phyloP scores from a whole-genome alignment of 331 rosid genomes.

The Pyrus hybrid region DNA sequence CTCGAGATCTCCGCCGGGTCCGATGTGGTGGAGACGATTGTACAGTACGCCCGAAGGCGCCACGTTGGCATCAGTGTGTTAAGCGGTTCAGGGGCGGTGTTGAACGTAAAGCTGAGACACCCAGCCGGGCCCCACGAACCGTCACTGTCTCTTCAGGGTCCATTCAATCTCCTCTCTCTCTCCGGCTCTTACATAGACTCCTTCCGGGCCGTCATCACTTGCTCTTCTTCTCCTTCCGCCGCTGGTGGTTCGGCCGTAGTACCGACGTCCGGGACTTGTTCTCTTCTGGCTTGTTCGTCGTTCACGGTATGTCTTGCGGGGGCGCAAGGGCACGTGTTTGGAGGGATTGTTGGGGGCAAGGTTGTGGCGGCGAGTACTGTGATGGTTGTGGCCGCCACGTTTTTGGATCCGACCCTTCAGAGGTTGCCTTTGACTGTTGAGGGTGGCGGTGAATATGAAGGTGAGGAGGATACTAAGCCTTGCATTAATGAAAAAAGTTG shows the following conservation, averaged over 20 bases:
- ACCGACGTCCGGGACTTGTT: neutral
- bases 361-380: conserved; percentile 33
- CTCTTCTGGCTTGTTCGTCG: neutral
- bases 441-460: neutral
- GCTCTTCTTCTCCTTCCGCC: neutral
- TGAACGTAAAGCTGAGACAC: conserved; percentile 24
- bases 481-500: neutral
- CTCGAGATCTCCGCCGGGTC: conserved; percentile 39
- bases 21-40: conserved; percentile 38
- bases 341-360: conserved; percentile 49
- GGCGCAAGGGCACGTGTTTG: conserved; percentile 33
- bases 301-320: conserved; percentile 39
- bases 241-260: neutral
- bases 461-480: neutral
- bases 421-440: conserved; percentile 10
- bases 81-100: conserved; percentile 37
- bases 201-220: neutral
- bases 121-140: conserved; percentile 15
- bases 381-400: conserved; percentile 17
- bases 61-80: conserved; percentile 27
- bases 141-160: conserved; percentile 26
- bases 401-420: conserved; percentile 18
- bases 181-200: neutral
- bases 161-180: neutral
- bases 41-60: conserved; percentile 16